These are phyloP conservation scores for Penstemon eatonii DNA, from an alignment of 257 asterid genomes.

Conservation along the genomic window DNA sequence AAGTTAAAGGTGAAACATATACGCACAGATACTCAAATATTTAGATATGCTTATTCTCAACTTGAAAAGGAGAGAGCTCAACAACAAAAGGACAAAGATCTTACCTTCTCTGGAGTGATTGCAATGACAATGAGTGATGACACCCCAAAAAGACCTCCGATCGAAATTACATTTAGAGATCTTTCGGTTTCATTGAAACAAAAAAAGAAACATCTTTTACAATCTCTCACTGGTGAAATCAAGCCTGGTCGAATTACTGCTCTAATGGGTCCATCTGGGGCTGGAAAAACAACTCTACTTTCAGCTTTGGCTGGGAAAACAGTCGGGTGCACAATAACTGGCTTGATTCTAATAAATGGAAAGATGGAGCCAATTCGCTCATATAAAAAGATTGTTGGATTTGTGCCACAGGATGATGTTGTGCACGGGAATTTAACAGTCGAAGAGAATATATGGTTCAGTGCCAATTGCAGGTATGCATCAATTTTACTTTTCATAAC, in stretches of 20 bases:
- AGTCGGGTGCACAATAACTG: slow-evolving; percentile 72
- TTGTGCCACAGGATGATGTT: slow-evolving; percentile 95
- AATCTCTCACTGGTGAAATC: slow-evolving; percentile 77
- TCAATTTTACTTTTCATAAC: not conserved
- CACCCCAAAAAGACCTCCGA: slow-evolving; percentile 54
- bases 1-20: slow-evolving; percentile 53
- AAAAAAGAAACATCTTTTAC: slow-evolving; percentile 63
- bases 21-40: slow-evolving; percentile 73
- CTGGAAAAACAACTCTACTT: slow-evolving; percentile 95
- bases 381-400: slow-evolving; percentile 82
- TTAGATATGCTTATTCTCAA: slow-evolving; percentile 81
- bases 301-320: slow-evolving; percentile 93
- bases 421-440: slow-evolving; percentile 96
- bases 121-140: slow-evolving; percentile 58
- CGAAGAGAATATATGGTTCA: slow-evolving; percentile 97
- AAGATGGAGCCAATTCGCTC: slow-evolving; percentile 66
- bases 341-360: slow-evolving; percentile 67
- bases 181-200: slow-evolving; percentile 77
- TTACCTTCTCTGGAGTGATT: slow-evolving; percentile 61
- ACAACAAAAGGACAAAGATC: slow-evolving; percentile 57
- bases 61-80: slow-evolving; percentile 86
- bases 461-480: slow-evolving; percentile 87
- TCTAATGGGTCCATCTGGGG: slow-evolving; percentile 99
- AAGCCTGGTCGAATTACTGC: slow-evolving; percentile 87
- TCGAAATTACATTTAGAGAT: slow-evolving; percentile 70